These are phyloP conservation scores for Theobroma grandiflorum DNA, from an alignment of 441 rosid species.

Conservation along the genomic window DNA sequence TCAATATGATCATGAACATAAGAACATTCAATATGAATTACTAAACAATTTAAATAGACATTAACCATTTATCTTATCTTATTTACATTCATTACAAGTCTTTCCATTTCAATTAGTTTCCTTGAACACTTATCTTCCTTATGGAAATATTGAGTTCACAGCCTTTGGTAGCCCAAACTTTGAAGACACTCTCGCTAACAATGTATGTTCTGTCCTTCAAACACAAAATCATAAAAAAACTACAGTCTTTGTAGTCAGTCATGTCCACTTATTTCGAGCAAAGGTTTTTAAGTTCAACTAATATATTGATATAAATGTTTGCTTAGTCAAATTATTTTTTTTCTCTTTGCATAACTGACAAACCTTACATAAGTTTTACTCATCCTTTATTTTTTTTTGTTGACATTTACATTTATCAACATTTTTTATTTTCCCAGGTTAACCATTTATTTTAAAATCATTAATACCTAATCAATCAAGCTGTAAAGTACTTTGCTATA, in stretches of 20 bases:
- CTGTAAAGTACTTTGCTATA: too few species aligned
- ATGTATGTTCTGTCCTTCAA: slow-evolving; percentile 72
- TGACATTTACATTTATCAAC: too few species aligned
- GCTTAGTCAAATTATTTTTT: background rate
- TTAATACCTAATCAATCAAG: too few species aligned
- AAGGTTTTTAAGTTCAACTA: slow-evolving; percentile 57
- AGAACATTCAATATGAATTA: background rate
- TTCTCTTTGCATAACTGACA: background rate
- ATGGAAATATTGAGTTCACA: slow-evolving; percentile 90
- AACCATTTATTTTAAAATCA: too few species aligned
- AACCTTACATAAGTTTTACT: too few species aligned
- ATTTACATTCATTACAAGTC: slow-evolving; percentile 52
- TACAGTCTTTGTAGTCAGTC: slow-evolving; percentile 69
- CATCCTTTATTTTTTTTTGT: too few species aligned
- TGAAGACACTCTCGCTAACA: slow-evolving; percentile 70
- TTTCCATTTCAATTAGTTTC: slow-evolving; percentile 86
- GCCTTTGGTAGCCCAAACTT: slow-evolving; percentile 59
- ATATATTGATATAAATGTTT: slow-evolving; percentile 24
- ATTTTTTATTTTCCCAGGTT: too few species aligned
- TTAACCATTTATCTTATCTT: background rate
- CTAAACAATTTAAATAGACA: background rate
- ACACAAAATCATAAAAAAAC: slow-evolving; percentile 62
- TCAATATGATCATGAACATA: too few species aligned
- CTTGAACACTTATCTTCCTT: slow-evolving; percentile 88
- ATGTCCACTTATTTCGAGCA: slow-evolving; percentile 69